These are phyloP conservation scores for Suillus cothurnatus DNA, from an alignment of 768 basidiomycete species.

Conservation along the genomic window DNA sequence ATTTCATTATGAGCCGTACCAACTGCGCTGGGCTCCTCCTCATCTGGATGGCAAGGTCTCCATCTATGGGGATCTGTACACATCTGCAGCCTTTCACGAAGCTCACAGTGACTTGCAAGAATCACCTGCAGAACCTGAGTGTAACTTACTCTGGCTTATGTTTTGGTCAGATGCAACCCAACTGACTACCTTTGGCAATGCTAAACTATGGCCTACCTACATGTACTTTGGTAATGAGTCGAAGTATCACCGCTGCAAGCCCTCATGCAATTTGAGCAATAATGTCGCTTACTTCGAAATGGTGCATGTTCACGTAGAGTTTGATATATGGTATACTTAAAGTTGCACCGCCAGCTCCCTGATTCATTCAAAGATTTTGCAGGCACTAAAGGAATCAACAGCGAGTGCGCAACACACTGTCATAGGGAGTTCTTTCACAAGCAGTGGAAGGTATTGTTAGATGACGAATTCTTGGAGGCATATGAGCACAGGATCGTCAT, in stretches of 20 bases:
- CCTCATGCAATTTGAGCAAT: conserved; percentile 13
- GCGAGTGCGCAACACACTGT: conserved; percentile 15
- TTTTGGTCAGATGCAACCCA: conserved; percentile 36
- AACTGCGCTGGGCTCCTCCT: conserved; percentile 16
- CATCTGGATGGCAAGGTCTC: not conserved
- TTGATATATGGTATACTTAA: too few species aligned
- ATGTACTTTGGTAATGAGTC: conserved; percentile 25
- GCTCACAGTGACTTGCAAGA: conserved; percentile 19
- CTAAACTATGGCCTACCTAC: conserved; percentile 30
- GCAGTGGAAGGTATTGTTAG: conserved; percentile 6
- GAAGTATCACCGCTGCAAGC: conserved; percentile 25
- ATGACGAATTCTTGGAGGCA: conserved; percentile 18
- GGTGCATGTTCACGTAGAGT: too few species aligned
- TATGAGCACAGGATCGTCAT: conserved; percentile 22
- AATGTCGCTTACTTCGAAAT: conserved; percentile 17
- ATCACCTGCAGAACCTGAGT: conserved; percentile 15
- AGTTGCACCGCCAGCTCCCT: conserved; percentile 10
- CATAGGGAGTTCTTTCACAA: conserved; percentile 19
- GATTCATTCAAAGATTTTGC: conserved; percentile 13
- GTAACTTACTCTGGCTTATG: conserved; percentile 19
- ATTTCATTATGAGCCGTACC: conserved; percentile 22
- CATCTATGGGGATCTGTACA: conserved; percentile 19
- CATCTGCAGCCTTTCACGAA: conserved; percentile 13
- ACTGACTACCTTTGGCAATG: conserved; percentile 31
- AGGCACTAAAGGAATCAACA: not conserved